Percentiles rank a stretch among this genome's conserved stretches.
Evolutionary conservation across 1,139 yeast species (phyloP).

Genomic region (Sugiyamaella japonica): DNA sequence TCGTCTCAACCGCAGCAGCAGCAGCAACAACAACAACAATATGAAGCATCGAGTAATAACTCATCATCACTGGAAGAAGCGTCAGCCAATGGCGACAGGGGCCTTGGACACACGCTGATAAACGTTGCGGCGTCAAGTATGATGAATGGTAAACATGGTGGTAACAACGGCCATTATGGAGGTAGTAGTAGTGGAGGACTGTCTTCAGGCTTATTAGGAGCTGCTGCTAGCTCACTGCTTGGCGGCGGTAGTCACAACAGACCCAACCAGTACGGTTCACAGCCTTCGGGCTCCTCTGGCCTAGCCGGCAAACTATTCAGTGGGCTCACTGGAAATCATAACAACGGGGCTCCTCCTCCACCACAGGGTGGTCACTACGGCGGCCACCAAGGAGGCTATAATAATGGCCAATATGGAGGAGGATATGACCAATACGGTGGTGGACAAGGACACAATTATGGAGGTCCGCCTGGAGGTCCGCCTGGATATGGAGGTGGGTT

Average conservation of each 20-base stretch:
- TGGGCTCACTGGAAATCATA: neutral
- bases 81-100: constrained; percentile 22
- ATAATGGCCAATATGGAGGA: constrained; percentile 7
- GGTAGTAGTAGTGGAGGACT: constrained; percentile 13
- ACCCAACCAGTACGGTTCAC: neutral
- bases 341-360: neutral
- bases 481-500: neutral
- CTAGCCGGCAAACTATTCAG: neutral
- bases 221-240: constrained; percentile 8
- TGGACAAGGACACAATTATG: neutral
- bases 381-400: neutral
- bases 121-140: constrained; percentile 26
- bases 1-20: neutral
- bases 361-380: neutral
- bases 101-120: constrained; percentile 22
- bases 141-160: constrained; percentile 9
- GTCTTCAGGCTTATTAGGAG: constrained; percentile 4
- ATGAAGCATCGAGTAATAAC: neutral
- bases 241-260: constrained; percentile 6
- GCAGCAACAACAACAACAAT: neutral
- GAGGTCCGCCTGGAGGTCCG: neutral
- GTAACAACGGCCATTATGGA: constrained; percentile 9
- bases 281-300: neutral
- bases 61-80: neutral
- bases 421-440: neutral